These are phyloP conservation scores for Picea abies DNA, from an alignment of 83 land plant species.

Conservation along the genomic window DNA sequence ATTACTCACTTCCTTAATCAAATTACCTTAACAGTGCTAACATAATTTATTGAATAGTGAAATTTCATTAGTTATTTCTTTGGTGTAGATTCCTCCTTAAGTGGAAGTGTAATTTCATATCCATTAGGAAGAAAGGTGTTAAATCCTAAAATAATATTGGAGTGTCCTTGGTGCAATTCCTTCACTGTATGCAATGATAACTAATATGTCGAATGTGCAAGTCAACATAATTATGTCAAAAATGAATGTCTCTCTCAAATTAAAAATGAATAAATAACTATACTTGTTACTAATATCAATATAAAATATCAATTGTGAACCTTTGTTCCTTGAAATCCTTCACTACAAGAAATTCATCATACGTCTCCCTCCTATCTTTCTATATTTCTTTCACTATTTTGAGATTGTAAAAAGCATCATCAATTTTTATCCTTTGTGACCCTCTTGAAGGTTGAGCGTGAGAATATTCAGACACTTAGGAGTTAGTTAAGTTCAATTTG, in stretches of 20 bases:
- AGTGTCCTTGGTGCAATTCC: conserved; percentile 84
- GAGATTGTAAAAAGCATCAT: conserved; percentile 80
- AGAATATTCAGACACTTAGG: background rate
- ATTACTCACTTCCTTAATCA: background rate
- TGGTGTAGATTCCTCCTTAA: conserved; percentile 53
- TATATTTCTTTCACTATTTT: conserved; percentile 86
- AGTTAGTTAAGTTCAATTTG: background rate
- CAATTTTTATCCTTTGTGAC: conserved; percentile 66
- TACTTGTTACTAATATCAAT: background rate
- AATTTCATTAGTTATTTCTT: conserved; percentile 89
- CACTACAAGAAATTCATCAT: conserved; percentile 93
- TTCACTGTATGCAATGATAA: conserved; percentile 83
- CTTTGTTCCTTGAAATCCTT: conserved; percentile 91
- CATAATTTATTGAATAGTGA: conserved; percentile 90
- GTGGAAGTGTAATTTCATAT: conserved; percentile 80
- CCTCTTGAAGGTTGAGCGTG: conserved; percentile 30
- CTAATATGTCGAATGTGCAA: conserved; percentile 74
- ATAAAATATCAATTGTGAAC: conserved; percentile 25
- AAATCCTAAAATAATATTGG: conserved; percentile 78
- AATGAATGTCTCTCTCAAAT: background rate
- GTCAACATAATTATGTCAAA: background rate
- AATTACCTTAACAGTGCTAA: conserved; percentile 92
- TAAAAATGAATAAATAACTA: background rate
- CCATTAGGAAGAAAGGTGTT: conserved; percentile 93
- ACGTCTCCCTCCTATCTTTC: conserved; percentile 76